phyloP scores from a whole-genome alignment of 208 protist genomes.

The Herpetomonas tarakana region DNA sequence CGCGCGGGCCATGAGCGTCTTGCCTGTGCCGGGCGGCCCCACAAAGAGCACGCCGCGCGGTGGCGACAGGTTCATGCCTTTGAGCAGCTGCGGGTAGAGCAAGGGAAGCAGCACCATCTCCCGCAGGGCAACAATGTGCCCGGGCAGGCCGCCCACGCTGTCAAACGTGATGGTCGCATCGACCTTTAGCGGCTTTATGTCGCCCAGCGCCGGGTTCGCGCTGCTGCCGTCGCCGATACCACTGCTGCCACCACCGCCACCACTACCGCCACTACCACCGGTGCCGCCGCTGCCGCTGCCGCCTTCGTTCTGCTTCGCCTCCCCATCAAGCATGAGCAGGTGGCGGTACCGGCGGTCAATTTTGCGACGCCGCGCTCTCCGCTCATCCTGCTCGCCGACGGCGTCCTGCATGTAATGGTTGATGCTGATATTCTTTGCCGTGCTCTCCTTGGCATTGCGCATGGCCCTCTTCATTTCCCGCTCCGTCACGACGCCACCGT shows the following conservation, averaged over 20 bases:
- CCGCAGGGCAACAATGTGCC: constrained; percentile 68
- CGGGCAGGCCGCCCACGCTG: constrained; percentile 73
- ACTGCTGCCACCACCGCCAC: background rate
- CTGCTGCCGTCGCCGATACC: constrained; percentile 1
- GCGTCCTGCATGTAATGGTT: constrained; percentile 65
- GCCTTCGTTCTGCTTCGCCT: constrained; percentile 5
- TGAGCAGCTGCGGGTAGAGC: constrained; percentile 66
- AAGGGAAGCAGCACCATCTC: constrained; percentile 87
- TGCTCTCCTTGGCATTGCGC: constrained; percentile 54
- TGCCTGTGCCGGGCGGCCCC: constrained; percentile 99
- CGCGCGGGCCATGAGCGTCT: constrained; percentile 99
- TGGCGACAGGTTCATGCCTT: constrained; percentile 46
- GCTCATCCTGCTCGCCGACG: constrained; percentile 23
- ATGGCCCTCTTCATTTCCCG: constrained; percentile 23
- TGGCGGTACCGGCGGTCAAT: constrained; percentile 36
- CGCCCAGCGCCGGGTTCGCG: constrained; percentile 34
- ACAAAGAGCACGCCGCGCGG: constrained; percentile 99
- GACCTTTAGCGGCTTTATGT: constrained; percentile 63
- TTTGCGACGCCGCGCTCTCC: constrained; percentile 8
- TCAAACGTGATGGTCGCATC: constrained; percentile 65
- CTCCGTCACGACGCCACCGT: constrained; percentile 22
- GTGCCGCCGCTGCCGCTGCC: constrained; percentile 4
- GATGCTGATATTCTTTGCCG: constrained; percentile 49
- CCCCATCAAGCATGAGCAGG: constrained; percentile 24
- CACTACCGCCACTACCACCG: background rate